Conservation (phyloP, 768 basidiomycete genomes). For the Termitomyces sp. region DNA sequence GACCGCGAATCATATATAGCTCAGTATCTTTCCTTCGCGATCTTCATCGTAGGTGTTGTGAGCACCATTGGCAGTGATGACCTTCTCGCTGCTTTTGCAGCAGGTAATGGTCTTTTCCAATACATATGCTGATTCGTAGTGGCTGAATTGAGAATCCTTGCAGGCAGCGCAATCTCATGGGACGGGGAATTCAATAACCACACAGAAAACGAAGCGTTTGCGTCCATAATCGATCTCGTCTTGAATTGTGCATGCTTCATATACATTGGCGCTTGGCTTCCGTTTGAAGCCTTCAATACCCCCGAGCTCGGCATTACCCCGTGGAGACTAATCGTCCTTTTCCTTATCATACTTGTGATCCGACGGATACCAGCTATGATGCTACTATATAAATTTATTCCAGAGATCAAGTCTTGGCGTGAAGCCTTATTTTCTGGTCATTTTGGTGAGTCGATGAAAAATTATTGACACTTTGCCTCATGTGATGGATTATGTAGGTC, state of each 20-base stretch:
- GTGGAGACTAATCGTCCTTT: constrained; percentile 66
- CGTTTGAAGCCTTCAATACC: constrained; percentile 52
- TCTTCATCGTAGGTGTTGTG: constrained; percentile 75
- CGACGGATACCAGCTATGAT: constrained; percentile 80
- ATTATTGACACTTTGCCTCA: background rate
- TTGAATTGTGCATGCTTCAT: constrained; percentile 78
- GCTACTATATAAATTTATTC: constrained; percentile 75
- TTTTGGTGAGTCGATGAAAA: constrained; percentile 50
- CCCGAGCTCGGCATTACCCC: constrained; percentile 57
- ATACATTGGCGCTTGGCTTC: constrained; percentile 86
- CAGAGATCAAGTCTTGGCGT: constrained; percentile 78
- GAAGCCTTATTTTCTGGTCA: constrained; percentile 92
- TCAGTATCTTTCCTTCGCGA: constrained; percentile 69
- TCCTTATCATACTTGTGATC: constrained; percentile 62
- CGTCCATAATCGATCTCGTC: constrained; percentile 86
- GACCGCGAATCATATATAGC: constrained; percentile 85
- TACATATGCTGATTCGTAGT: background rate
- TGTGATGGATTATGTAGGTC: constrained; percentile 32
- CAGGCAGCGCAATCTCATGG: constrained; percentile 68
- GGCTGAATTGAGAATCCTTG: background rate
- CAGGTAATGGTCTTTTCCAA: constrained; percentile 37
- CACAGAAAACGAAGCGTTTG: constrained; percentile 82
- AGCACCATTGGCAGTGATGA: constrained; percentile 83
- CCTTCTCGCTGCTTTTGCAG: constrained; percentile 84
- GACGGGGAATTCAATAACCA: constrained; percentile 79